Evolutionary conservation across 495 filamentous ascomycete species (phyloP).

Genomic region (Lasiosphaeria hispida): DNA sequence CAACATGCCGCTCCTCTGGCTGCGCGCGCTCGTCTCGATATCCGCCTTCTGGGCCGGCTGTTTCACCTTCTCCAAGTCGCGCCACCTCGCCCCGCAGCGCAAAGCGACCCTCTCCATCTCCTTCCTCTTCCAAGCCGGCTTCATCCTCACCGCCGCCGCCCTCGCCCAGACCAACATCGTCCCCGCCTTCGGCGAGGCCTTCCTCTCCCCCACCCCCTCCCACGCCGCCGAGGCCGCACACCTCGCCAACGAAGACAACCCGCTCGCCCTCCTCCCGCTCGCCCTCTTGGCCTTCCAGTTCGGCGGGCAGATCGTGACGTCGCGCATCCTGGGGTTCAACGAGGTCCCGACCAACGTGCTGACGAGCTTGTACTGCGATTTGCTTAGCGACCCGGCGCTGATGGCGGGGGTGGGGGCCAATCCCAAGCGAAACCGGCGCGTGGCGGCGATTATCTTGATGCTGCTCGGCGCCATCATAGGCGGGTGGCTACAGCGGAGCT

Average conservation of each 20-base stretch:
- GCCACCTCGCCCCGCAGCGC: constrained; percentile 26
- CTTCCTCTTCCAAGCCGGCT: constrained; percentile 54
- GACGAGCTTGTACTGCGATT: constrained; percentile 68
- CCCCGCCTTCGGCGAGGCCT: constrained; percentile 14
- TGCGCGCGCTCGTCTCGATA: constrained; percentile 63
- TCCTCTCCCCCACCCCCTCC: background rate
- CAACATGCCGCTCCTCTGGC: constrained; percentile 57
- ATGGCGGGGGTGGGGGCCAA: constrained; percentile 48
- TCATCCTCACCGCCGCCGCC: constrained; percentile 55
- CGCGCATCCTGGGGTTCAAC: constrained; percentile 59
- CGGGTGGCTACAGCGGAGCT: constrained; percentile 59
- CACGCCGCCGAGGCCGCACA: background rate
- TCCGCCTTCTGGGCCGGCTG: constrained; percentile 55
- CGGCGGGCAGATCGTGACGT: constrained; percentile 66
- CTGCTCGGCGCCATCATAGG: constrained; percentile 61
- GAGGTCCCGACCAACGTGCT: constrained; percentile 74
- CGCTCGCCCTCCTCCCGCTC: constrained; percentile 29
- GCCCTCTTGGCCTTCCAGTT: constrained; percentile 69
- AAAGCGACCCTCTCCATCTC: constrained; percentile 51
- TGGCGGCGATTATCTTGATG: constrained; percentile 55
- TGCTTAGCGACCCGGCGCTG: constrained; percentile 59
- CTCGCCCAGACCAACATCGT: constrained; percentile 41
- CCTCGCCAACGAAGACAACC: constrained; percentile 7
- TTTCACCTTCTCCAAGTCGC: constrained; percentile 36
- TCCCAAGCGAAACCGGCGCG: constrained; percentile 61